Evolutionary conservation across 108 stramenopile genomes (phyloP).

Genomic region (Nitzschia inconspicua): DNA sequence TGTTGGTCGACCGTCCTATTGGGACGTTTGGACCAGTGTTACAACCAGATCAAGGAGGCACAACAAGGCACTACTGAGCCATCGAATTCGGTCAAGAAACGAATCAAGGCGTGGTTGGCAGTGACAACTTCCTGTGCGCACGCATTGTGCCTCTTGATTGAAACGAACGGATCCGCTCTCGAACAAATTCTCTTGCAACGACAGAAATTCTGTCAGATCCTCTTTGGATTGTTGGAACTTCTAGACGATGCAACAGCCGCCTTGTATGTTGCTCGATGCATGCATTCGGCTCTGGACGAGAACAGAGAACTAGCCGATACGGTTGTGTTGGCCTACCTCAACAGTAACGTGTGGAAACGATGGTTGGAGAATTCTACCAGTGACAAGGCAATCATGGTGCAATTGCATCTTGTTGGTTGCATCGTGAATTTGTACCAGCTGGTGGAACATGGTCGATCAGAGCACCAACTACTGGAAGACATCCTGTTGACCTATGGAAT

Average conservation of each 20-base stretch:
- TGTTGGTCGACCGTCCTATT: slow-evolving; percentile 41
- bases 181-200: slow-evolving; percentile 11
- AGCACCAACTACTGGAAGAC: not conserved
- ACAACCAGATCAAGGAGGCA: not conserved
- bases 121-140: slow-evolving; percentile 27
- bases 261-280: slow-evolving; percentile 41
- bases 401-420: slow-evolving; percentile 51
- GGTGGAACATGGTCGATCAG: not conserved
- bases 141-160: slow-evolving; percentile 35
- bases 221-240: slow-evolving; percentile 5
- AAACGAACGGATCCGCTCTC: slow-evolving; percentile 34
- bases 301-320: slow-evolving; percentile 42
- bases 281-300: slow-evolving; percentile 73
- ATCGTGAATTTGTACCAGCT: slow-evolving; percentile 38
- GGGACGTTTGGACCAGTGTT: slow-evolving; percentile 30
- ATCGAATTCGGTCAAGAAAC: slow-evolving; percentile 11
- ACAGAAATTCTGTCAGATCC: not conserved
- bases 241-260: slow-evolving; percentile 13
- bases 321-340: no score
- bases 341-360: not conserved
- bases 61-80: not conserved
- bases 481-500: slow-evolving; percentile 13
- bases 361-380: not conserved
- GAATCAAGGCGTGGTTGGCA: slow-evolving; percentile 28
- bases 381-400: slow-evolving; percentile 15